Evolutionary conservation across 78 protist genomes (phyloP).

Genomic region (slime mould (Dictyostelium discoideum)): dicty_2.7 NC_007088.5:971001-971500

Average conservation of each 20-base stretch:
- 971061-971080: background rate
- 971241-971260: background rate
- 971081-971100: background rate
- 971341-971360: constrained; percentile 25
- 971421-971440: background rate
- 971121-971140: background rate
- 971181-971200: constrained; percentile 14
- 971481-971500: constrained; percentile 37
- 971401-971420: constrained; percentile 5
- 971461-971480: background rate
- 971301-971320: background rate
- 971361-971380: background rate
- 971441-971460: background rate
- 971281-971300: background rate
- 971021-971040: background rate
- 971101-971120: background rate
- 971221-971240: background rate
- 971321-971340: background rate
- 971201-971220: constrained; percentile 37
- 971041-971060: background rate
- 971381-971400: constrained; percentile 8
- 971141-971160: background rate
- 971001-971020: background rate
- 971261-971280: background rate
- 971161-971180: constrained; percentile 19